Percentiles rank a stretch among this genome's conserved stretches.
These are phyloP conservation scores for Agroathelia rolfsii DNA, from an alignment of 1,284 basidiomycete genomes.

Conservation along the genomic window DNA sequence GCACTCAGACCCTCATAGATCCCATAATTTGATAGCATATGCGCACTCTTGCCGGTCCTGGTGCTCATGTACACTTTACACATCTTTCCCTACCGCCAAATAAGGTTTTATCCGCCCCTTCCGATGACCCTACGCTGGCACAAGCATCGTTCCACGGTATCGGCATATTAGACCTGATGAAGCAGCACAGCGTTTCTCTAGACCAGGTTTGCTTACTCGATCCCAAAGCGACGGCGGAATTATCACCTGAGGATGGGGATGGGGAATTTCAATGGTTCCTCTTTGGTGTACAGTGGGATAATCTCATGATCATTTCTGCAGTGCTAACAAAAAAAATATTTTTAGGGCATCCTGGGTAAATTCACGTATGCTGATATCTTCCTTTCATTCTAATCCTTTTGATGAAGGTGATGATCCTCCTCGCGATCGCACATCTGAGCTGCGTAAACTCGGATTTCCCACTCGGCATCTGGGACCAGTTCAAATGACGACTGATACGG, in stretches of 20 bases:
- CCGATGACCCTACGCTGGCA: slow-evolving; percentile 24
- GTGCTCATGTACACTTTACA: slow-evolving; percentile 70
- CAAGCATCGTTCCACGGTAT: slow-evolving; percentile 44
- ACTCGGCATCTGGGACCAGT: slow-evolving; percentile 72
- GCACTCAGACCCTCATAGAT: slow-evolving; percentile 1
- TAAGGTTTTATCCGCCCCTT: slow-evolving; percentile 24
- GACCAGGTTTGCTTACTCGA: slow-evolving; percentile 79
- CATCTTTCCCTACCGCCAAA: slow-evolving; percentile 58
- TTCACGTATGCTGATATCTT: slow-evolving; percentile 1
- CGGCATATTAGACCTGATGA: slow-evolving; percentile 61
- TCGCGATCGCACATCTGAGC: slow-evolving; percentile 78
- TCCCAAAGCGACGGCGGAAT: slow-evolving; percentile 63
- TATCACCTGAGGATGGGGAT: slow-evolving; percentile 69
- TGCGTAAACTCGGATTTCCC: slow-evolving; percentile 82
- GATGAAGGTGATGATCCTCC: slow-evolving; percentile 77
- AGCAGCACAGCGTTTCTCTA: slow-evolving; percentile 36
- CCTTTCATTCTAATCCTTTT: not conserved
- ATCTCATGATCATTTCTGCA: slow-evolving; percentile 3
- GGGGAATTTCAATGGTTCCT: slow-evolving; percentile 75
- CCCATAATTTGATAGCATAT: slow-evolving; percentile 55
- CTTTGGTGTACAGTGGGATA: slow-evolving; percentile 54
- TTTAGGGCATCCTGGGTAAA: slow-evolving; percentile 54
- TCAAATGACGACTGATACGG: slow-evolving; percentile 99
- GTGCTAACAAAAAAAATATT: slow-evolving; percentile 1
- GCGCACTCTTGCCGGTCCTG: slow-evolving; percentile 63